Percentiles rank a stretch among this genome's conserved stretches.
These are phyloP conservation scores for Leccinum variabile DNA, from an alignment of 1,284 basidiomycete genomes.

Conservation along the genomic window DNA sequence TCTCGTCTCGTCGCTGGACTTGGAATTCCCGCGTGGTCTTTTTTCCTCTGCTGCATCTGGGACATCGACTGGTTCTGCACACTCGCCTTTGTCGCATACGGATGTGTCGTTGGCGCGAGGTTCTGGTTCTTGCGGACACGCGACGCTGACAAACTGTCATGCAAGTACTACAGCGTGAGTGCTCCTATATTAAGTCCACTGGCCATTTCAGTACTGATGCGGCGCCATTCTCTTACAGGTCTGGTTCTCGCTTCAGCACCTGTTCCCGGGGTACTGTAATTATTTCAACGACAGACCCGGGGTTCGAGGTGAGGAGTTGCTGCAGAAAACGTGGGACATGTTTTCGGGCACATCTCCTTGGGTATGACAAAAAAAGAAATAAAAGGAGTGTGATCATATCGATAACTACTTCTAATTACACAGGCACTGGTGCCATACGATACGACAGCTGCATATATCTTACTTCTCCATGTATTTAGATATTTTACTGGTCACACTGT, in stretches of 20 bases:
- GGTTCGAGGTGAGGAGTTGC: constrained; percentile 18
- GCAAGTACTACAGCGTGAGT: constrained; percentile 38
- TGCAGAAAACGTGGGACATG: constrained; percentile 25
- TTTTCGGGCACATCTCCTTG: constrained; percentile 11
- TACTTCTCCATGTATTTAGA: neutral
- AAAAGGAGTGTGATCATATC: neutral
- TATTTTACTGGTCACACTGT: neutral
- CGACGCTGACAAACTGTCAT: constrained; percentile 32
- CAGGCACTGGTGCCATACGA: neutral
- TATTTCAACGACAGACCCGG: constrained; percentile 26
- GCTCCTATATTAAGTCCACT: neutral
- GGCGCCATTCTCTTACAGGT: constrained; percentile 15
- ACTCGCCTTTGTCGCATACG: constrained; percentile 28
- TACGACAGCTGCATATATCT: neutral
- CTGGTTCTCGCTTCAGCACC: constrained; percentile 35
- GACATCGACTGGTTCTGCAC: constrained; percentile 27
- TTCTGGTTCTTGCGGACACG: constrained; percentile 28
- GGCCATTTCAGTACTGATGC: neutral
- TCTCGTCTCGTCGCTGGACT: constrained; percentile 30
- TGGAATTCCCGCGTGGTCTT: constrained; percentile 29
- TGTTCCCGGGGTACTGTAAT: constrained; percentile 36
- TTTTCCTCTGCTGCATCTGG: constrained; percentile 26
- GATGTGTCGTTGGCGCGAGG: constrained; percentile 28
- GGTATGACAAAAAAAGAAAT: neutral
- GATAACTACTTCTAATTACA: neutral